Evolutionary conservation across 75 land plant species (phyloP).

Genomic region (Cunninghamia lanceolata): DNA sequence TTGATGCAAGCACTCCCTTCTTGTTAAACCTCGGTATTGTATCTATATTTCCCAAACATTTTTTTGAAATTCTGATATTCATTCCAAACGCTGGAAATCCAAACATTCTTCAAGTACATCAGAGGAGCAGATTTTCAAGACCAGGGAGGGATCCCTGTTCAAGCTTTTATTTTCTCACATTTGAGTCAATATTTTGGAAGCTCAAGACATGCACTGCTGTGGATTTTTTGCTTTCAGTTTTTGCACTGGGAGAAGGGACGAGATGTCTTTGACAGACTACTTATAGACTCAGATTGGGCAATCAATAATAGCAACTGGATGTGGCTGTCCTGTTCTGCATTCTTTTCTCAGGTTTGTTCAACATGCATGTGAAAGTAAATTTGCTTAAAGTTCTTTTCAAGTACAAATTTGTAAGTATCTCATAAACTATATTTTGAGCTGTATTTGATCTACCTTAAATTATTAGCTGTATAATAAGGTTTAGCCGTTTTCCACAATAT

Average conservation of each 20-base stretch:
- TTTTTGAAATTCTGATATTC: neutral
- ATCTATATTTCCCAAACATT: neutral
- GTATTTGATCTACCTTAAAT: neutral
- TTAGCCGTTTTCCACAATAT: neutral
- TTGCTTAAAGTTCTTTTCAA: neutral
- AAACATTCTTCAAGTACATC: neutral
- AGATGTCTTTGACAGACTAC: conserved; percentile 92
- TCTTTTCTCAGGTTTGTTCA: conserved; percentile 72
- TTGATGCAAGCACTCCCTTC: neutral
- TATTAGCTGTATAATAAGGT: neutral
- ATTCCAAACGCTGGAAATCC: neutral
- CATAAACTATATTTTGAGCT: neutral
- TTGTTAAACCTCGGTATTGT: neutral
- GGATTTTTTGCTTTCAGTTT: conserved; percentile 44
- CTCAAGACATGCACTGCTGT: neutral
- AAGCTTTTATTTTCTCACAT: neutral
- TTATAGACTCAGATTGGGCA: conserved; percentile 93
- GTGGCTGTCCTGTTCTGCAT: conserved; percentile 96
- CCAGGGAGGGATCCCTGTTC: neutral
- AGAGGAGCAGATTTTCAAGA: neutral
- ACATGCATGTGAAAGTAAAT: neutral
- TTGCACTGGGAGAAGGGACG: conserved; percentile 97
- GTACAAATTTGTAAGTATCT: neutral
- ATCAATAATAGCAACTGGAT: conserved; percentile 96
- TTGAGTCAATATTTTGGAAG: neutral